These are phyloP conservation scores for Ogataea polymorpha DNA, from an alignment of 805 yeast species.

Conservation along the genomic window DNA sequence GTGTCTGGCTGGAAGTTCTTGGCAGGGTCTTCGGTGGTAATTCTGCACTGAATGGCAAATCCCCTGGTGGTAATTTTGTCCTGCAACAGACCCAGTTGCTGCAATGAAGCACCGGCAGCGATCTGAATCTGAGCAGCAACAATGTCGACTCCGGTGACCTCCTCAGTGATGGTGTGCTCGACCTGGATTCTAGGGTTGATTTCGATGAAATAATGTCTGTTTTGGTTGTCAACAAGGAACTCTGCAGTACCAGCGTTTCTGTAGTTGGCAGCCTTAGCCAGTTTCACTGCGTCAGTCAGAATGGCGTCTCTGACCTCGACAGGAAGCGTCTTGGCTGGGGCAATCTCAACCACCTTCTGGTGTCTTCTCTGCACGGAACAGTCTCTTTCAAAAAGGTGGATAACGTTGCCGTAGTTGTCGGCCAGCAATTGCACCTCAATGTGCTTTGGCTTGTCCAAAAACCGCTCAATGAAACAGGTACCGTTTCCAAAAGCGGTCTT, in stretches of 20 bases:
- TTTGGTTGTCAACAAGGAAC: constrained; percentile 87
- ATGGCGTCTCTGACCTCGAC: constrained; percentile 83
- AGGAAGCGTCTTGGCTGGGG: constrained; percentile 93
- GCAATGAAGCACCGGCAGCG: constrained; percentile 95
- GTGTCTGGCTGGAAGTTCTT: constrained; percentile 98
- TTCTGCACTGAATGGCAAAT: constrained; percentile 98
- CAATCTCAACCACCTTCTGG: constrained; percentile 97
- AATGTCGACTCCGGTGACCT: constrained; percentile 95
- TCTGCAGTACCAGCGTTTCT: constrained; percentile 99
- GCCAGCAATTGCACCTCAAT: constrained; percentile 96
- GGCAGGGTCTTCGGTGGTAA: constrained; percentile 96
- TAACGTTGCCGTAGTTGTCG: constrained; percentile 89
- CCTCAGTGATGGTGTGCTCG: constrained; percentile 98
- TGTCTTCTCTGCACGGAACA: constrained; percentile 99
- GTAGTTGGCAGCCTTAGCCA: constrained; percentile 85
- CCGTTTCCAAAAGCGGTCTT: constrained; percentile 96
- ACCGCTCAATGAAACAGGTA: constrained; percentile 95
- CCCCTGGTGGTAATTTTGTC: constrained; percentile 95
- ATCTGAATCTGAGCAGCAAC: constrained; percentile 99
- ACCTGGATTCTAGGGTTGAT: constrained; percentile 98
- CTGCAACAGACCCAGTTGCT: constrained; percentile 88
- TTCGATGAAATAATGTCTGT: constrained; percentile 96
- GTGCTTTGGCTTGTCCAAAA: constrained; percentile 93
- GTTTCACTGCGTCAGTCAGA: constrained; percentile 88
- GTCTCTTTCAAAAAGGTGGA: constrained; percentile 95